These are phyloP conservation scores for Amphirosellinia nigrospora DNA, from an alignment of 495 filamentous ascomycete genomes.

Conservation along the genomic window DNA sequence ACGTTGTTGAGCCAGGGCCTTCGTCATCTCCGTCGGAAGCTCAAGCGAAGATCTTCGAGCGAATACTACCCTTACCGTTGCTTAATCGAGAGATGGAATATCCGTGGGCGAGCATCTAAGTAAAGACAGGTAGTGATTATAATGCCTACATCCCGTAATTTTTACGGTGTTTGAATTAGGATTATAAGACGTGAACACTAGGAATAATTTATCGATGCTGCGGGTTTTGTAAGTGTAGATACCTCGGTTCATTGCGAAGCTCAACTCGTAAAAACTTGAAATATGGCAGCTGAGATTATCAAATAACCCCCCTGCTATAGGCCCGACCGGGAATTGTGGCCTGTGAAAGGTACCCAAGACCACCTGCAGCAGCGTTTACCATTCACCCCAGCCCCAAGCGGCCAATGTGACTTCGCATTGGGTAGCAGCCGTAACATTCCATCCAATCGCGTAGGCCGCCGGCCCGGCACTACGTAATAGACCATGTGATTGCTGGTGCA, in stretches of 20 bases:
- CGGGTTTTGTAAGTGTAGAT: neutral
- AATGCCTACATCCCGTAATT: neutral
- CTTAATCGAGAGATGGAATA: neutral
- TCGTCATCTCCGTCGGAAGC: slow-evolving; percentile 62
- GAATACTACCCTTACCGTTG: slow-evolving; percentile 61
- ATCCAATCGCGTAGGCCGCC: neutral
- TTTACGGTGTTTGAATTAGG: neutral
- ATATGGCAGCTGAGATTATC: neutral
- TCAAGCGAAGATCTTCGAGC: slow-evolving; percentile 61
- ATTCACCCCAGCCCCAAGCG: neutral
- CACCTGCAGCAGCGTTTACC: neutral
- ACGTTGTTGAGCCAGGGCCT: slow-evolving; percentile 74
- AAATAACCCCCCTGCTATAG: neutral
- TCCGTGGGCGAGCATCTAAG: neutral
- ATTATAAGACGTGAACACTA: neutral
- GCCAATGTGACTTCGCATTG: slow-evolving; percentile 21
- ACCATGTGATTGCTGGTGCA: slow-evolving; percentile 4
- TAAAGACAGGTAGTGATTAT: neutral
- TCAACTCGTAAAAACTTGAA: neutral
- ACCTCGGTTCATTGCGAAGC: neutral
- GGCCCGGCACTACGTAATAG: slow-evolving; percentile 12
- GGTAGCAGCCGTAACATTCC: slow-evolving; percentile 2
- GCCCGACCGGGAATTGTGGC: slow-evolving; percentile 1
- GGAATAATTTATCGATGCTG: neutral
- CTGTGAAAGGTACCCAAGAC: neutral